Base-by-base conservation (phyloP, 1,284 basidiomycete species). In the Ganoderma sinense region DNA sequence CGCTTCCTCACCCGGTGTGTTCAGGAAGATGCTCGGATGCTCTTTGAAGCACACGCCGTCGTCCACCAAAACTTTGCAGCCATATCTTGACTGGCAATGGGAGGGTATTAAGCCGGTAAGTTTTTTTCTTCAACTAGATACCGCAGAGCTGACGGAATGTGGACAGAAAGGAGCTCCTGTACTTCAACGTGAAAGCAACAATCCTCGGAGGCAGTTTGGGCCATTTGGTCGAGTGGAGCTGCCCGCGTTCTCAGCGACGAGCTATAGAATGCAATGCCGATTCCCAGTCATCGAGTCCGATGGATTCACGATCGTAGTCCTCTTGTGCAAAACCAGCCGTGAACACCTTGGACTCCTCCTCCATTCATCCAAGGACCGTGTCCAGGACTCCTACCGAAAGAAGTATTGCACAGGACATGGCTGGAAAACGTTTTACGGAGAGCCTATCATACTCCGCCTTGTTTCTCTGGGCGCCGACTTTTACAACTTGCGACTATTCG, bases 41-140 rank as follows among this genome's bases (percentile, higher is more conserved):
- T 31, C 26, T 3, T 3, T 51, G 10, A 26, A 20, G 43, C 51
- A 45, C 26, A n/a, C 65, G 7, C 65, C 43, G 4, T 23, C 8
- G 1, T 6, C n/a, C 20, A n/a, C 20, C 2, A 2, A 36, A 5
- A 29, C 65, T 4, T 14, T 66, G 18, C 65, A 66, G n/a, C 65
- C 65, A 16, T 66, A 66, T 36, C 43, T 66, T 10, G 29, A 40
- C 1, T 51, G 65, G 56, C 65, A 66, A 33, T 66, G 65, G 65
- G 59, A 43, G 40, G 13, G 16, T 10, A 62, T n/a, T n/a, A n/a
- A 29, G 39, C 23, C 13, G 11, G 23, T 23, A n/a, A 1, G 51
- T 55, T 7, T 29, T 26, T 6, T 4, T 14, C 13, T 23, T 14
- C 23, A 26, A 29, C 2, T 2, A 14, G n/a, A 26, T 4, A 10